Conservation (phyloP, 2,329 filamentous ascomycete genomes). For the Diaporthe sp. region DNA sequence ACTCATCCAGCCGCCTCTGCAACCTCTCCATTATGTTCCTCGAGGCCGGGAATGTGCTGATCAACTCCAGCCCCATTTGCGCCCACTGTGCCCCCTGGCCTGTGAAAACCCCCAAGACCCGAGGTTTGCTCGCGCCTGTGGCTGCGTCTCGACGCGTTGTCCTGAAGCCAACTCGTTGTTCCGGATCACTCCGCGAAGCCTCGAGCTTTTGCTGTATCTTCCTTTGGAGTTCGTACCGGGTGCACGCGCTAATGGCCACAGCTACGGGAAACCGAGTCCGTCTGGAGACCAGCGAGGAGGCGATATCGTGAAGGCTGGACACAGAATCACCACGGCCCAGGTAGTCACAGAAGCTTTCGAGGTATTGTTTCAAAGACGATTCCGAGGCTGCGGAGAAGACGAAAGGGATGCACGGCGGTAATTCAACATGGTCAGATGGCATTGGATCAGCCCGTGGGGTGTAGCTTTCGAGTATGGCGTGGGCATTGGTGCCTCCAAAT, state of each 20-base stretch:
- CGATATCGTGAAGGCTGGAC: background rate
- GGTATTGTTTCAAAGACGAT: background rate
- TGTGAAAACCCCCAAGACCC: constrained; percentile 47
- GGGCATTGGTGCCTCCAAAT: constrained; percentile 36
- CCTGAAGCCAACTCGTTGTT: too few species aligned
- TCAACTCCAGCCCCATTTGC: constrained; percentile 50
- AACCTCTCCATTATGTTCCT: background rate
- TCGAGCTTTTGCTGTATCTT: background rate
- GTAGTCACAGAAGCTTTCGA: background rate
- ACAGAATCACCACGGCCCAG: background rate
- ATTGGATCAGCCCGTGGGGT: background rate
- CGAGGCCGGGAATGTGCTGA: constrained; percentile 46
- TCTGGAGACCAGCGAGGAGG: background rate
- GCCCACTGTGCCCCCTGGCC: constrained; percentile 53
- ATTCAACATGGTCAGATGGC: background rate
- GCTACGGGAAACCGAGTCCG: too few species aligned
- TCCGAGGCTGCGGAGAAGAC: constrained; percentile 48
- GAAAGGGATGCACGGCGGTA: constrained; percentile 40
- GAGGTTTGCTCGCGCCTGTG: background rate
- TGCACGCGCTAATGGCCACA: too few species aligned
- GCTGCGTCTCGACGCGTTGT: background rate
- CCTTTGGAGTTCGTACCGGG: too few species aligned
- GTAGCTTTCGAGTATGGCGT: constrained; percentile 30
- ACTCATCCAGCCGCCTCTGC: background rate
- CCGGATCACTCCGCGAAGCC: background rate